phyloP scores from a whole-genome alignment of 495 filamentous ascomycete species.

The Tetracladium setigerum region DNA sequence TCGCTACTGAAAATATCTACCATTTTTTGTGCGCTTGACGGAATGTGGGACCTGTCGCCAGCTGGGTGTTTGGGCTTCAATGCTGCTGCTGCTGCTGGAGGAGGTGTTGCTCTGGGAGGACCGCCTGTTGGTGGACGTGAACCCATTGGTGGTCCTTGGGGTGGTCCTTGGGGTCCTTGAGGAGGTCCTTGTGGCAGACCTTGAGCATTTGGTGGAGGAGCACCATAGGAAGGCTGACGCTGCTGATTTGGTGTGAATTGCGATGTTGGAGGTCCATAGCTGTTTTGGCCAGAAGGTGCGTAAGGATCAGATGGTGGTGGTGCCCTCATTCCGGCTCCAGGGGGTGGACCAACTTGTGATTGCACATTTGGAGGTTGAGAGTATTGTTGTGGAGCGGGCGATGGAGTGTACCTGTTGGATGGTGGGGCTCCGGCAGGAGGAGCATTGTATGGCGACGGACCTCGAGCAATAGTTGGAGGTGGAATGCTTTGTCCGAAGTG shows the following conservation, averaged over 20 bases:
- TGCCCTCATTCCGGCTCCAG: slow-evolving; percentile 34
- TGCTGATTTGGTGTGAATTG: slow-evolving; percentile 20
- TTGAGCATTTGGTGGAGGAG: slow-evolving; percentile 6
- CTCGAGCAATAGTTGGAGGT: slow-evolving; percentile 55
- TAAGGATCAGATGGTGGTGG: slow-evolving; percentile 51
- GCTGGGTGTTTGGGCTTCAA: slow-evolving; percentile 59
- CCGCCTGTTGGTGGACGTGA: slow-evolving; percentile 23
- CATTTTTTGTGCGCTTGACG: slow-evolving; percentile 62
- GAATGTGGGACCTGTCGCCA: slow-evolving; percentile 88
- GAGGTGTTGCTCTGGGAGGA: slow-evolving; percentile 33
- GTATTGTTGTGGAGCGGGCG: slow-evolving; percentile 52
- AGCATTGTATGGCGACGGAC: slow-evolving; percentile 82
- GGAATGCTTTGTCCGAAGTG: slow-evolving; percentile 38
- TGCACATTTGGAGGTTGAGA: slow-evolving; percentile 33
- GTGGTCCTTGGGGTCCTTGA: slow-evolving; percentile 18
- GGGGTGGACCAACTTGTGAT: slow-evolving; percentile 39
- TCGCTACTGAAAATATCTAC: slow-evolving; percentile 75
- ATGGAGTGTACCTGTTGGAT: slow-evolving; percentile 80
- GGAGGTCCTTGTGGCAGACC: slow-evolving; percentile 21
- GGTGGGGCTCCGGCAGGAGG: slow-evolving; percentile 68
- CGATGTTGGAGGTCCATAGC: slow-evolving; percentile 30
- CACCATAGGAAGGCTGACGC: slow-evolving; percentile 6
- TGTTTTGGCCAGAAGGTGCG: slow-evolving; percentile 35
- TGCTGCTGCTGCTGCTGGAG: slow-evolving; percentile 27
- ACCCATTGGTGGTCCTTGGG: slow-evolving; percentile 12